Evolutionary conservation across 192 early-diverging fungal genomes (phyloP), one percentile per base, ranked within the genome.

Genomic region (Physocladia obscura): DNA sequence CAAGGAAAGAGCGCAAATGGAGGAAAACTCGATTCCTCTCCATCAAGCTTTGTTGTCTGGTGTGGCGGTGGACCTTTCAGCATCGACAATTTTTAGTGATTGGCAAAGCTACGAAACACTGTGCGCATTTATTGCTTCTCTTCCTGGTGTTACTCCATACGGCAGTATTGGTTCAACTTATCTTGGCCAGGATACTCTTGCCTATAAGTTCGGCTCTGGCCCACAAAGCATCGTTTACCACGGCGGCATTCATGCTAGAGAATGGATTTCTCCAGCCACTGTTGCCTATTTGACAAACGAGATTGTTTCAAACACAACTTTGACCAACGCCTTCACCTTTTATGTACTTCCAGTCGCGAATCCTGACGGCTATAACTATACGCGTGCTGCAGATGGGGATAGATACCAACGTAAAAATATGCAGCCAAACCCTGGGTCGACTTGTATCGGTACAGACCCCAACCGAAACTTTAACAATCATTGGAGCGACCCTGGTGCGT

Each of bases 181-280:
- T 62, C 67, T 32, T 15, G 75, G 75, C 5, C 31, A 21, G 11
- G 64, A 51, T 55, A 77, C 74, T 47, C 21, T 31, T 19, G 79
- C 56, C 0, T 65, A 69, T 36, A 52, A 55, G n/a, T 58, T 80
- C 29, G 79, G 79, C 26, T 62, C 59, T 15, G 79, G 79, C 4
- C 17, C 72, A 5, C 31, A 70, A 26, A 40, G 48, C 35, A 62
- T 80, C n/a, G 47, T 80, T 22, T 48, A 69, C 35, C 67, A 80
- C 61, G 82, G 82, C 22, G 81, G 79, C 5, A 83, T 86, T 49
- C 87, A 88, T 47, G 85, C 87, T 15, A 70, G 87, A 3, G 87
- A 88, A 75, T 88, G 87, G 87, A 79, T 87, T 58, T 69, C 76
- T 15, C 80, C 79, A 8, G 70, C 84, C 63, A 79, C 76, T 11